Evolutionary conservation across 257 asterid species (phyloP), one percentile per base, ranked within the genome.

Genomic region (Lycium ferocissimum): DNA sequence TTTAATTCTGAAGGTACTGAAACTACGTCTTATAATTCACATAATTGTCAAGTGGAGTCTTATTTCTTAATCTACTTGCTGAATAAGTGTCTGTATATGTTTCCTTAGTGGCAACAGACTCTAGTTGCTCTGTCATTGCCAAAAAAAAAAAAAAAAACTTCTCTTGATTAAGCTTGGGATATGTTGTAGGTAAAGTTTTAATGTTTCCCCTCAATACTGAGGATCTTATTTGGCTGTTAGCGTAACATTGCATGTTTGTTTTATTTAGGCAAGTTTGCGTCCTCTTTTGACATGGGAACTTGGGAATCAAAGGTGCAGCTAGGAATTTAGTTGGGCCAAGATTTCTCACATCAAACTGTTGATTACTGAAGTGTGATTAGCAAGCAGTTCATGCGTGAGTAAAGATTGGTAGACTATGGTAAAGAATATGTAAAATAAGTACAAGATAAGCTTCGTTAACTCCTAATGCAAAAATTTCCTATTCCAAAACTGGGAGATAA

Each of bases 1-100:
- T 49, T 86, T 26, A 14, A 1, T 61, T 7, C 90, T 65, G 93
- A 89, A 90, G 96, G 97, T 95, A 88, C 35, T 84, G n/a, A 8
- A 43, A 11, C 72, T 58, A 7, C 14, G 59, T 73, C 40, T 11
- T 59, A 73, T 73, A 45, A 11, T 72, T 72, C 59, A 72, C 58
- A 45, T 45, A 73, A 45, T 72, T 72, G 59, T 72, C 59, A 5
- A 72, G 38, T 45, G 57, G 26, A 72, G 26, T 72, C 58, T 72
- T 58, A 2, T 58, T 58, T 58, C 38, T 72, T n/a, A 72, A 72
- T 45, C 80, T 45, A 72, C 59, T 72, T 3, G 38, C 76, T 69
- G 72, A 69, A 69, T 5, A n/a, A 18, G 58, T 45, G 58, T 72
- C 80, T 72, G 18, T 38, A 17, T 72, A 72, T 72, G 58, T 71